These are phyloP conservation scores for Microsporum ferrugineum DNA, from an alignment of 2,329 filamentous ascomycete genomes.

Conservation along the genomic window DNA sequence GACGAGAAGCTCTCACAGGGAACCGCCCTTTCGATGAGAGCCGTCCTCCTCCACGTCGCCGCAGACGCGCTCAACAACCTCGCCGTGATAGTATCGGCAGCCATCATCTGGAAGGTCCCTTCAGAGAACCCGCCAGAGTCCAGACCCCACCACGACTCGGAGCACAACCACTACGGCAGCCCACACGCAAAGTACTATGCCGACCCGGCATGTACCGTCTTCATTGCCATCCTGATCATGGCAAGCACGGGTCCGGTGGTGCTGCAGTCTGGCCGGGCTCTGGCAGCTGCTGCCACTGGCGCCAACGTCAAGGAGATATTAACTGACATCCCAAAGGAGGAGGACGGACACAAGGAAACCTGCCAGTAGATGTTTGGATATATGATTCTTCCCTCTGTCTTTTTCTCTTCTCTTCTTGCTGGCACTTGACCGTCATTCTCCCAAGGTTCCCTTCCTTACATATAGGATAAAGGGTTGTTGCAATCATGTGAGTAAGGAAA, in stretches of 20 bases:
- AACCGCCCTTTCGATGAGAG: constrained; percentile 11
- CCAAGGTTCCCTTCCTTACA: no score
- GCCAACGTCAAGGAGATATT: background rate
- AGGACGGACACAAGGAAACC: background rate
- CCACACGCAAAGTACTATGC: constrained; percentile 11
- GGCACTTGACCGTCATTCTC: no score
- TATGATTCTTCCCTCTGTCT: no score
- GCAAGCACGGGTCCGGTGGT: constrained; percentile 9
- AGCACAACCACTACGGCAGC: background rate
- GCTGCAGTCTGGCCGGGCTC: constrained; percentile 8
- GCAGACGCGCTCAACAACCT: constrained; percentile 67
- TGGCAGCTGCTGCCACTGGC: constrained; percentile 2
- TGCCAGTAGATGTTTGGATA: background rate
- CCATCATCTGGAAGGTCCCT: constrained; percentile 50
- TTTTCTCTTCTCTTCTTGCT: no score
- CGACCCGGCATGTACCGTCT: constrained; percentile 14
- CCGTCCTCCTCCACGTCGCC: constrained; percentile 56
- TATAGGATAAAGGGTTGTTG: no score
- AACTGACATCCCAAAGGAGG: background rate
- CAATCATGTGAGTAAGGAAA: no score
- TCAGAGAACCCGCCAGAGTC: background rate
- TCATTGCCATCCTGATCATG: constrained; percentile 14
- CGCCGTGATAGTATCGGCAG: constrained; percentile 58
- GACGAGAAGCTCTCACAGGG: background rate
- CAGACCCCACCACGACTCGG: background rate